Conservation (phyloP, 345 rosid genomes). For the Lumnitzera racemosa region DNA sequence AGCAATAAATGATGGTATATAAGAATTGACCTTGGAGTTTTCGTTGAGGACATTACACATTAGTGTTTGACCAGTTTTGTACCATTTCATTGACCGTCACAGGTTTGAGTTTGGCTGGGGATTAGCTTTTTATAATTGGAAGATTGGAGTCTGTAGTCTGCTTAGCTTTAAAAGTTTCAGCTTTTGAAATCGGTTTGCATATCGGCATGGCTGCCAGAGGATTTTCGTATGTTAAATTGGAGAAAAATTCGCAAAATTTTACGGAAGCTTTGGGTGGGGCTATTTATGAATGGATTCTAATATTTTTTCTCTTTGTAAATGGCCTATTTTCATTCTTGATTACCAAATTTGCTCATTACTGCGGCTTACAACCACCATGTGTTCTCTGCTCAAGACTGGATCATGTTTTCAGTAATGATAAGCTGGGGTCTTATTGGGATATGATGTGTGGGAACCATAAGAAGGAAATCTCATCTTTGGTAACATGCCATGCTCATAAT, state of each 20-base stretch:
- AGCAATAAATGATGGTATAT: no score
- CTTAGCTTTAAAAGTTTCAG: conserved; percentile 8
- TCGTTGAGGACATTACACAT: background rate
- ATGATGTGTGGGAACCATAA: conserved; percentile 70
- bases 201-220: conserved; percentile 39
- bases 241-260: conserved; percentile 29
- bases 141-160: conserved; percentile 13
- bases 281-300: conserved; percentile 69
- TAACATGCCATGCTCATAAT: conserved; percentile 66
- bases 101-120: conserved; percentile 19
- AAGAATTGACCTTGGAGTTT: background rate
- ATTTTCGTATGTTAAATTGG: conserved; percentile 33
- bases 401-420: conserved; percentile 51
- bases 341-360: conserved; percentile 54
- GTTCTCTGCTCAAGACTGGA: conserved; percentile 84
- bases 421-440: conserved; percentile 50
- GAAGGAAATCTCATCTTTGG: conserved; percentile 78
- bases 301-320: conserved; percentile 57
- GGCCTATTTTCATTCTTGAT: conserved; percentile 56
- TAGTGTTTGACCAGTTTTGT: background rate
- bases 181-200: conserved; percentile 11
- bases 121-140: conserved; percentile 13
- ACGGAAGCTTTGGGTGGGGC: conserved; percentile 54
- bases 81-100: conserved; percentile 11
- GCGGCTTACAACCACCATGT: conserved; percentile 62